These are phyloP conservation scores for Carex cristatella DNA, from an alignment of 176 grass and related monocot species.

Conservation along the genomic window DNA sequence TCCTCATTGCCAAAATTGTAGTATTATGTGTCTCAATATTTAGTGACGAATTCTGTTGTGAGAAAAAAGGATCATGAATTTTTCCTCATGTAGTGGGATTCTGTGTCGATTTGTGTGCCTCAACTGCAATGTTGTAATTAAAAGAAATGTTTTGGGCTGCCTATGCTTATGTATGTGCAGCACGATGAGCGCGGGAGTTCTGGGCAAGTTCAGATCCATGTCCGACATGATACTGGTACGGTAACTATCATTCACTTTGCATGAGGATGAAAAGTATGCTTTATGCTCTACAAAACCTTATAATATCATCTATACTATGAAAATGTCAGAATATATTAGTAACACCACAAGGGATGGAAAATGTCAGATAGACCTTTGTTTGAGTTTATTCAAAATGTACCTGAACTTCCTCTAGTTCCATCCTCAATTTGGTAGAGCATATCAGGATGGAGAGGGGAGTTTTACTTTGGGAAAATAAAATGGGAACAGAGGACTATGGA, in stretches of 20 bases:
- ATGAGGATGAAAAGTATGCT: not conserved
- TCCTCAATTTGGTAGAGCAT: not conserved
- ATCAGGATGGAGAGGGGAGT: not conserved
- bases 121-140: slow-evolving; percentile 61
- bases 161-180: slow-evolving; percentile 81
- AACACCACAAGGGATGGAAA: not conserved
- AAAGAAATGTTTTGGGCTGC: slow-evolving; percentile 63
- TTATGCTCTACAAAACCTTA: not conserved
- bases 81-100: slow-evolving; percentile 47
- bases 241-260: not conserved
- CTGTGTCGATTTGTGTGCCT: slow-evolving; percentile 37
- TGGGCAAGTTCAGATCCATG: slow-evolving; percentile 59
- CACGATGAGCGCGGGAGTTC: slow-evolving; percentile 58
- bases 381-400: not conserved
- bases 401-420: not conserved
- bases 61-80: slow-evolving; percentile 28
- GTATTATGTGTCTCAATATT: not conserved
- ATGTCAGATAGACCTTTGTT: not conserved
- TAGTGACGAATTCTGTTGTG: not conserved
- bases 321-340: not conserved
- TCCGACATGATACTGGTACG: slow-evolving; percentile 36
- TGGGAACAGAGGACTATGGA: not conserved
- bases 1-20: not conserved
- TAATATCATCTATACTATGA: not conserved
- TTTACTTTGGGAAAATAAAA: not conserved